Evolutionary conservation across 2,329 filamentous ascomycete genomes (phyloP).

Genomic region (Fusarium sp.): DNA sequence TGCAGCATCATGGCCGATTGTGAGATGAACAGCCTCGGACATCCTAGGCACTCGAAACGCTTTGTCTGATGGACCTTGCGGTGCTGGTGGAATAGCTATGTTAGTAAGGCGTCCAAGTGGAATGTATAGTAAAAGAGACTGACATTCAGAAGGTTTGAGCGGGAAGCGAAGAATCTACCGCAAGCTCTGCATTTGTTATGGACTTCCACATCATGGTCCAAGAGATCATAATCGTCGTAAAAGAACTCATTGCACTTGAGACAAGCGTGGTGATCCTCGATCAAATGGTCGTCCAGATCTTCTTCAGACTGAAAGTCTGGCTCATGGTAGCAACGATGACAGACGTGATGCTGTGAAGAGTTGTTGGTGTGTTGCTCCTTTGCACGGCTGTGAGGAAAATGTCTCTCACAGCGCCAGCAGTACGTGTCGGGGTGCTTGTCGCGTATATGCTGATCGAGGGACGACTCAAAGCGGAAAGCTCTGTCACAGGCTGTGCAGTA

Average conservation of each 20-base stretch:
- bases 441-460: slow-evolving; percentile 6
- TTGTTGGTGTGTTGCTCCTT: slow-evolving; percentile 14
- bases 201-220: slow-evolving; percentile 12
- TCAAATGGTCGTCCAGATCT: not conserved
- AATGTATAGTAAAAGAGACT: not conserved
- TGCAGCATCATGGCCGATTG: slow-evolving; percentile 44
- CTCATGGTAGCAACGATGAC: not conserved
- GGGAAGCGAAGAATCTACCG: slow-evolving; percentile 1
- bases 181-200: slow-evolving; percentile 37
- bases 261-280: not conserved
- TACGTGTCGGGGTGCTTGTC: slow-evolving; percentile 10
- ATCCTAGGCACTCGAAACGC: slow-evolving; percentile 32
- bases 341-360: slow-evolving; percentile 9
- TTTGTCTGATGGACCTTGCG: slow-evolving; percentile 21
- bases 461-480: not conserved
- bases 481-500: slow-evolving; percentile 9
- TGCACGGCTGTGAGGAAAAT: not conserved
- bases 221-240: not conserved
- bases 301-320: not conserved
- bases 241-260: not conserved
- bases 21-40: slow-evolving; percentile 22
- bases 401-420: slow-evolving; percentile 17
- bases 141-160: slow-evolving; percentile 29
- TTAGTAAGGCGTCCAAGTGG: not conserved
- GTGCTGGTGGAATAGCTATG: slow-evolving; percentile 22